phyloP scores from a whole-genome alignment of 352 stramenopile genomes.

The Discostella stelligera region DNA sequence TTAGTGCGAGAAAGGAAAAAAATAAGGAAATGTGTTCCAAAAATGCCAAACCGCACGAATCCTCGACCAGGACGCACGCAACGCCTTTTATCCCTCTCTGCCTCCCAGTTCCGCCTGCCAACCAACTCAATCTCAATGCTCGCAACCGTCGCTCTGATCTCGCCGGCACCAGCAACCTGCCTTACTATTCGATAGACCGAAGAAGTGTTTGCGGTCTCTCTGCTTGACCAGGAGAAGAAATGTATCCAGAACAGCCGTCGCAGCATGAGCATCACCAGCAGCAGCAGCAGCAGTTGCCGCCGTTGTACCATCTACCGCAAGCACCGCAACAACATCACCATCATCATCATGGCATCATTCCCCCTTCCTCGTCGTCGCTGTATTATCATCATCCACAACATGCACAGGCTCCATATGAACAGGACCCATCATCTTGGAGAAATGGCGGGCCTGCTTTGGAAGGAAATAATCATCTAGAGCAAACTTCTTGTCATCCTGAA shows the following conservation, averaged over 20 bases:
- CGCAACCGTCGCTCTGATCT: neutral
- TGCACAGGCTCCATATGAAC: neutral
- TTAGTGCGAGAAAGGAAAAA: too few species aligned
- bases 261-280: neutral
- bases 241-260: neutral
- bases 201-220: neutral
- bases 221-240: neutral
- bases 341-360: neutral
- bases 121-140: too few species aligned
- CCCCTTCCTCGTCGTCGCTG: neutral
- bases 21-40: too few species aligned
- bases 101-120: too few species aligned
- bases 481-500: neutral
- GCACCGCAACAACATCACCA: neutral
- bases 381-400: neutral
- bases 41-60: too few species aligned
- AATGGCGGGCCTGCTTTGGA: neutral
- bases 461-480: neutral
- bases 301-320: neutral
- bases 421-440: neutral
- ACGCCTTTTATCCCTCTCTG: too few species aligned
- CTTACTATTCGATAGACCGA: neutral
- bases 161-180: neutral
- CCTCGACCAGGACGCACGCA: too few species aligned
- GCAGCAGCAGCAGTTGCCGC: too few species aligned